Percentiles rank a stretch among this genome's conserved stretches.
phyloP scores from a whole-genome alignment of 139 green algal species.

The Spirogloea muscicola region DNA sequence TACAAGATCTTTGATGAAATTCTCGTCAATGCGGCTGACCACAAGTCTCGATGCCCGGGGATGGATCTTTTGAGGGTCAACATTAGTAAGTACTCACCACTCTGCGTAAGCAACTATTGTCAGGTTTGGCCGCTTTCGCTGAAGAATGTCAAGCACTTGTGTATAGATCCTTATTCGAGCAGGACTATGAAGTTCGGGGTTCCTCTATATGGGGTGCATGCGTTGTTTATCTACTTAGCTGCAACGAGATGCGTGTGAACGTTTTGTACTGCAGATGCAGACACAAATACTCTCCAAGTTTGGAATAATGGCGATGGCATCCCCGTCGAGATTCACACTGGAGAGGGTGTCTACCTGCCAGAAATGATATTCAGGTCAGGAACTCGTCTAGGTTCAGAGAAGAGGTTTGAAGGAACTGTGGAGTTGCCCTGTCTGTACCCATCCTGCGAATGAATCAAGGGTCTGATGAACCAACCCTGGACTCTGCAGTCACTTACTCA shows the following conservation, averaged over 20 bases:
- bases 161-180: neutral
- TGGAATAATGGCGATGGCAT: conserved; percentile 95
- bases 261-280: neutral
- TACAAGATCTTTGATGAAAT: conserved; percentile 99
- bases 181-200: neutral
- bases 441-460: no score
- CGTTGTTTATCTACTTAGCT: neutral
- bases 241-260: neutral
- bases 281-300: conserved; percentile 50
- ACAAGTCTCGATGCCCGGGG: conserved; percentile 89
- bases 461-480: no score
- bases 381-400: no score
- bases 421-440: no score
- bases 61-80: conserved; percentile 81
- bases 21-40: conserved; percentile 97
- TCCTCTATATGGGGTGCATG: neutral
- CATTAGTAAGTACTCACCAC: conserved; percentile 51
- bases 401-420: no score
- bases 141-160: neutral
- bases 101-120: neutral
- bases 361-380: conserved; percentile 99
- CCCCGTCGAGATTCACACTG: conserved; percentile 81
- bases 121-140: neutral
- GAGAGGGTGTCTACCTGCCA: conserved; percentile 90
- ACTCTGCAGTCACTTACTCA: conserved; percentile 94